Conservation (phyloP, 2,329 filamentous ascomycete species). For the Paraconiothyrium brasiliense region DNA sequence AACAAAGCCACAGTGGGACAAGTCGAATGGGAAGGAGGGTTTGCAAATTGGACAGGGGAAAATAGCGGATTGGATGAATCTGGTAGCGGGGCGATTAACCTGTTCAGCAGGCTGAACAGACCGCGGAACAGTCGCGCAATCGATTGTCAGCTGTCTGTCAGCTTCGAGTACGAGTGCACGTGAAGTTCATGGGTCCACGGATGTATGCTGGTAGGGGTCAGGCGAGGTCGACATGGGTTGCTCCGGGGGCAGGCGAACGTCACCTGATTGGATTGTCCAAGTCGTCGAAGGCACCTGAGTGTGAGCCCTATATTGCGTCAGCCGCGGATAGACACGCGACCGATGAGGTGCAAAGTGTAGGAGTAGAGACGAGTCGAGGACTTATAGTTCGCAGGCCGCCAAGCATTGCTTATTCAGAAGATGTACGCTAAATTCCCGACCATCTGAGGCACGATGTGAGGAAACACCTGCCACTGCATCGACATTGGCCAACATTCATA, state of each 20-base stretch:
- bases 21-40: background rate
- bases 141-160: slow-evolving; percentile 1
- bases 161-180: background rate
- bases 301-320: background rate
- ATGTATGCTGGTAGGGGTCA: background rate
- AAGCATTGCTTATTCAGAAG: background rate
- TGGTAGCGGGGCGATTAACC: background rate
- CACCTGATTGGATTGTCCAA: background rate
- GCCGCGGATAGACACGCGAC: background rate
- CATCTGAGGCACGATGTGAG: background rate
- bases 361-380: background rate
- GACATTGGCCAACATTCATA: background rate
- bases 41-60: background rate
- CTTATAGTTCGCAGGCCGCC: background rate
- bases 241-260: background rate
- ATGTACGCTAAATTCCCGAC: background rate
- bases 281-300: background rate
- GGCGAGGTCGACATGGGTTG: background rate
- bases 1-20: background rate
- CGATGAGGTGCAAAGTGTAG: background rate
- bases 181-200: background rate
- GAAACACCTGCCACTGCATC: background rate
- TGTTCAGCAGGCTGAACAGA: background rate
- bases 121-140: background rate
- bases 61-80: background rate